phyloP scores from a whole-genome alignment of 23 red algal genomes.

The Pyropia haitanensis region DNA sequence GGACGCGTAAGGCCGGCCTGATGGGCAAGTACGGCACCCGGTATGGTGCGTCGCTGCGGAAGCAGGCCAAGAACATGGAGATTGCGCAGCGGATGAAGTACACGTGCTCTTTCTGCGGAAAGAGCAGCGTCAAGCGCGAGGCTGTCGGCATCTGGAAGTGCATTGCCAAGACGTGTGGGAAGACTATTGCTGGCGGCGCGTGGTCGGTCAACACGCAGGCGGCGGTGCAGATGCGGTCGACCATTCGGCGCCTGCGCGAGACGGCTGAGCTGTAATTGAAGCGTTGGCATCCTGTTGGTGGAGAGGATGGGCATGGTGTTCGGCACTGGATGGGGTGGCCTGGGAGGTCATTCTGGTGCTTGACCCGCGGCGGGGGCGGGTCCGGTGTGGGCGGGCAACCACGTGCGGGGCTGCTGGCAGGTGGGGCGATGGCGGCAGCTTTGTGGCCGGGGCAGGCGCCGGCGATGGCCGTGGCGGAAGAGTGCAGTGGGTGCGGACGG shows the following conservation, averaged over 20 bases:
- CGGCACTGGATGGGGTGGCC: too few relatives aligned
- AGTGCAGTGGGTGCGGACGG: too few relatives aligned
- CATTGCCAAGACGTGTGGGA: conserved; percentile 62
- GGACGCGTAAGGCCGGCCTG: conserved; percentile 93
- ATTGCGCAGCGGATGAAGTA: conserved; percentile 94
- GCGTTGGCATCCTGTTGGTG: too few relatives aligned
- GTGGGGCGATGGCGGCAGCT: too few relatives aligned
- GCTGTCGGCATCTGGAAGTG: conserved; percentile 98
- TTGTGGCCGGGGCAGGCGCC: too few relatives aligned
- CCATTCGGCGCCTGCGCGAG: conserved; percentile 94
- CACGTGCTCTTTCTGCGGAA: conserved; percentile 95
- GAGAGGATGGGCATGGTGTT: too few relatives aligned
- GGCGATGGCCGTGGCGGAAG: too few relatives aligned
- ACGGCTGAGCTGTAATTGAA: conserved; percentile 57
- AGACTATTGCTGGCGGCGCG: conserved; percentile 89
- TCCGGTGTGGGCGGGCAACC: too few relatives aligned
- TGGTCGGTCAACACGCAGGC: conserved; percentile 98
- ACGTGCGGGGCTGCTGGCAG: too few relatives aligned
- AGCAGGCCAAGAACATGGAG: conserved; percentile 98
- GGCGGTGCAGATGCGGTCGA: conserved; percentile 79
- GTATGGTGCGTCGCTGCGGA: conserved; percentile 92
- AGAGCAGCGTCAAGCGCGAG: conserved; percentile 80
- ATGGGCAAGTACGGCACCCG: conserved; percentile 99
- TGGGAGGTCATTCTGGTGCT: too few relatives aligned
- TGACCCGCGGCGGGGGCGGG: too few relatives aligned